These are phyloP conservation scores for Pogostemon cablin DNA, from an alignment of 257 asterid species.

Conservation along the genomic window DNA sequence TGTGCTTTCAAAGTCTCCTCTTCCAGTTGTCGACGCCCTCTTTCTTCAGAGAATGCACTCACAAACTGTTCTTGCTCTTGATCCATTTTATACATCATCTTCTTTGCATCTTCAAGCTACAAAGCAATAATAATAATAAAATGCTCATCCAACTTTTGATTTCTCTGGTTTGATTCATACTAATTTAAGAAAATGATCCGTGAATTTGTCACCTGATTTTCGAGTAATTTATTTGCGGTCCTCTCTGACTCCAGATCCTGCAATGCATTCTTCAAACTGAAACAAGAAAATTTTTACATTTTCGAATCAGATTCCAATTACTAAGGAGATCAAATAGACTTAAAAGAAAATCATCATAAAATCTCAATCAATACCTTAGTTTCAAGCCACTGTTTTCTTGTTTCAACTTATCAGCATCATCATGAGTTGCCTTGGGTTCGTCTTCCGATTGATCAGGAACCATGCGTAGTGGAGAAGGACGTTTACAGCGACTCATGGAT, in stretches of 20 bases:
- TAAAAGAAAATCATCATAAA: not conserved
- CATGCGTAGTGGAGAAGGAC: not conserved
- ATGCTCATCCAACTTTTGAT: too few species aligned
- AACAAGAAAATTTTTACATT: not conserved
- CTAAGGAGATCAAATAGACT: not conserved
- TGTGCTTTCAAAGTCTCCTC: too few species aligned
- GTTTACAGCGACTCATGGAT: not conserved
- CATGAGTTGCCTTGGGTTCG: constrained; percentile 15
- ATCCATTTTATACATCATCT: constrained; percentile 33
- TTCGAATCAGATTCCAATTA: not conserved
- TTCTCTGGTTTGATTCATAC: too few species aligned
- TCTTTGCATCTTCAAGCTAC: constrained; percentile 44
- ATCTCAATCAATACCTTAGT: constrained; percentile 36
- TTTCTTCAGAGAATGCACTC: too few species aligned
- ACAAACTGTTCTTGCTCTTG: constrained; percentile 10
- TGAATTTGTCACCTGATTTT: constrained; percentile 39
- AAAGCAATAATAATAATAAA: not conserved
- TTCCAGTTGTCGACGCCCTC: too few species aligned
- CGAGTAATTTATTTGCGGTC: constrained; percentile 37
- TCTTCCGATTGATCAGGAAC: not conserved
- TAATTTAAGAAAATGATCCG: not conserved
- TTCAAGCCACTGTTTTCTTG: constrained; percentile 43
- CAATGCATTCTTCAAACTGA: constrained; percentile 44
- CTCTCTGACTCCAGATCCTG: constrained; percentile 40
- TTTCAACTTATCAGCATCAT: constrained; percentile 34